Percentiles rank a stretch among this genome's conserved stretches.
These are phyloP conservation scores for Dorcoceras hygrometricum DNA, from an alignment of 257 asterid species.

Conservation along the genomic window DNA sequence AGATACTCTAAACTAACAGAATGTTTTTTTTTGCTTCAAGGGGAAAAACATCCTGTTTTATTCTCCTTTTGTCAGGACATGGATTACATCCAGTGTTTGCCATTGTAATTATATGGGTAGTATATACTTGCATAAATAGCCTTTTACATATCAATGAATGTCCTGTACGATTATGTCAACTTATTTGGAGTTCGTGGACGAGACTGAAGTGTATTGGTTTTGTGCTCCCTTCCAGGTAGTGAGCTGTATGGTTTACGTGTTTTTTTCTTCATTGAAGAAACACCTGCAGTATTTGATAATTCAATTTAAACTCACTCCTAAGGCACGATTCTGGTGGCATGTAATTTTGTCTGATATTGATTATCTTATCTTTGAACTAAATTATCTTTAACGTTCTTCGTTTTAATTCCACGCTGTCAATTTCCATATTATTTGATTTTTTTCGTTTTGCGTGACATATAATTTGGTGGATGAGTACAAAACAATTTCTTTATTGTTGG, in stretches of 20 bases:
- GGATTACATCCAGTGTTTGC: not conserved
- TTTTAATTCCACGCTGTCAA: not conserved
- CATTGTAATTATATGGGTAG: not conserved
- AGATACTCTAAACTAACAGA: not conserved
- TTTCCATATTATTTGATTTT: too few species aligned
- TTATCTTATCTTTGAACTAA: not conserved
- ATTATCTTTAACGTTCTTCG: not conserved
- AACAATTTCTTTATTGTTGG: too few species aligned
- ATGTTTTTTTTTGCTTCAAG: too few species aligned
- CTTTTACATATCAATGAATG: not conserved
- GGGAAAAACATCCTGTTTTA: not conserved
- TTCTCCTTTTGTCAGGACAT: not conserved
- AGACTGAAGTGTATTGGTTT: not conserved
- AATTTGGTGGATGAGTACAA: not conserved
- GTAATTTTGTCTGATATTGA: not conserved
- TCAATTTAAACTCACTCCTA: too few species aligned
- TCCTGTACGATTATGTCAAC: not conserved
- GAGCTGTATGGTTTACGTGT: not conserved
- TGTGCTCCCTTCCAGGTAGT: not conserved
- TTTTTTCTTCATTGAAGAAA: too few species aligned
- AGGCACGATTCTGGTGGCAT: not conserved
- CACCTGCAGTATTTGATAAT: not conserved
- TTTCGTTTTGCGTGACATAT: not conserved
- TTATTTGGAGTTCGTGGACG: not conserved
- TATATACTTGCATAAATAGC: not conserved